Evolutionary conservation across 2,329 filamentous ascomycete species (phyloP).

Genomic region (Ceratocystis papillata): DNA sequence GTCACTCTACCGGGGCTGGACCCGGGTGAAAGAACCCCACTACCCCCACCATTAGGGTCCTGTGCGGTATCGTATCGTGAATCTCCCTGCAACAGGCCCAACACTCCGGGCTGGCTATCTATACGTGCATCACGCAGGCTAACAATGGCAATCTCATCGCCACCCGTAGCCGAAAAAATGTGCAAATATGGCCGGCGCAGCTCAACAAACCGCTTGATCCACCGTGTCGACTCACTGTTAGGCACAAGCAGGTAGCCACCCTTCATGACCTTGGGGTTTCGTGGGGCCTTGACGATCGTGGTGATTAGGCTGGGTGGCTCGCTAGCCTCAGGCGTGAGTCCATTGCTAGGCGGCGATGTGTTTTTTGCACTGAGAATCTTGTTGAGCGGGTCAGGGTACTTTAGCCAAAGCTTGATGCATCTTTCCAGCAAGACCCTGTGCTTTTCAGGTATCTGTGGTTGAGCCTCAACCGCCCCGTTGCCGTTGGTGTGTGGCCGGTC

Average conservation of each 20-base stretch:
- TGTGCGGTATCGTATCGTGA: constrained; percentile 33
- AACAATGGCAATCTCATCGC: constrained; percentile 82
- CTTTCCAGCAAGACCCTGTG: constrained; percentile 42
- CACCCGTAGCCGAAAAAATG: constrained; percentile 71
- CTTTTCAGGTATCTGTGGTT: constrained; percentile 29
- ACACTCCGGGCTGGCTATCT: constrained; percentile 81
- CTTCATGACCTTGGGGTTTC: constrained; percentile 72
- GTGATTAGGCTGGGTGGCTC: constrained; percentile 57
- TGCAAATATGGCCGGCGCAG: constrained; percentile 84
- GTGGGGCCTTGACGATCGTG: constrained; percentile 64
- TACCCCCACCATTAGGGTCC: constrained; percentile 17
- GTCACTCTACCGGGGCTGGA: not conserved
- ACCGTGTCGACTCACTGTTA: constrained; percentile 67
- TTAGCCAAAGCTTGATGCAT: constrained; percentile 55
- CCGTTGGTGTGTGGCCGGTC: not conserved
- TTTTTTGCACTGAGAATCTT: constrained; percentile 49
- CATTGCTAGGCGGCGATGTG: constrained; percentile 58
- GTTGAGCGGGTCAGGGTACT: constrained; percentile 45
- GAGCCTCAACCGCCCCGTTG: not conserved
- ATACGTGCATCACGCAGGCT: constrained; percentile 83
- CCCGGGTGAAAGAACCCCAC: not conserved
- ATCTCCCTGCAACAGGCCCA: constrained; percentile 56
- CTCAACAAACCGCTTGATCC: constrained; percentile 89
- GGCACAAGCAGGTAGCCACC: constrained; percentile 80
- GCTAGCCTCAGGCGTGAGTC: constrained; percentile 40